Base-by-base conservation (phyloP, 257 asterid genomes). In the Plantago major region DNA sequence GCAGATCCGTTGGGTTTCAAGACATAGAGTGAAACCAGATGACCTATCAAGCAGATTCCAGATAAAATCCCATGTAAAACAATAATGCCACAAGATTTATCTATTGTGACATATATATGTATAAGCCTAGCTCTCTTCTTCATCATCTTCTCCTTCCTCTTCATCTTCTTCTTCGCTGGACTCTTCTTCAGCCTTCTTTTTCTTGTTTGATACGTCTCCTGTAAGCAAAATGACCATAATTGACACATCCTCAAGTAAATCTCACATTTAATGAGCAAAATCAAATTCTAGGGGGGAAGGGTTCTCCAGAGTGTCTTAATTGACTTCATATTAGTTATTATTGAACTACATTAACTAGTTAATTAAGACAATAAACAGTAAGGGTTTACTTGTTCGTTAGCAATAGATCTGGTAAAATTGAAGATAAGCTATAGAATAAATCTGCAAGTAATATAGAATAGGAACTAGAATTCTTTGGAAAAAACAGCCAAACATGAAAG, bases 181-280 rank as follows among this genome's bases (percentile, higher is more conserved):
- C 63, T 59, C 65, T 37, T 63, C 54, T 1, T 42, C 9, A 38
- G 66, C 63, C 66, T 65, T 66, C 68, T 72, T 46, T 42, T 64
- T 65, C 62, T 67, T 65, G 53, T 30, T 75, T 40, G 80, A 53
- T n/a, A 8, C 46, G 18, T 68, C 62, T 63, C 81, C 88, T 81
- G 68, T 55, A 68, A 67, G 15, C 14, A 42, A 37, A 46, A 70
- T 17, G 46, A 11, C 47, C 13, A 60, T 52, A 11, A 19, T 10
- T 7, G 40, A 56, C 51, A 55, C 45, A 12, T 37, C 3, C 40
- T 43, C 2, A 26, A 45, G 48, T 38, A 2, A 11, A 65, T 67
- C 33, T 55, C 55, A n/a, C 11, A 38, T 16, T n/a, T 50, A 22
- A 30, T 12, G 46, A 11, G 10, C 28, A 57, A 57, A n/a, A n/a